Evolutionary conservation across 2,329 filamentous ascomycete genomes (phyloP).

Genomic region (Diaporthe ilicicola): DNA sequence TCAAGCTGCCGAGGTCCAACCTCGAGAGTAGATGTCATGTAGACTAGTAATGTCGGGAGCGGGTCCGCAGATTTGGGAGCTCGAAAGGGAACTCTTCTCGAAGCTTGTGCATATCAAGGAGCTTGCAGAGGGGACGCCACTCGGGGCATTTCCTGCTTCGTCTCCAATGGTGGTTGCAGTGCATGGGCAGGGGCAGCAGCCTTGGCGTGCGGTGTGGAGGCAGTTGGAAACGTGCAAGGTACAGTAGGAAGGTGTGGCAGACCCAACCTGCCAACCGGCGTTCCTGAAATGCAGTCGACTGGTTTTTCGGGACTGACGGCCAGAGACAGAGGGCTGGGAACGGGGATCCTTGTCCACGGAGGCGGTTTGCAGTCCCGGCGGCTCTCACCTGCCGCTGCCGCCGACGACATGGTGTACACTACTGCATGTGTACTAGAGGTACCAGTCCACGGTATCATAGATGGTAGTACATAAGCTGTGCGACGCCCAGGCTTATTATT

Average conservation of each 20-base stretch:
- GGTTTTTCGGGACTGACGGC: constrained; percentile 29
- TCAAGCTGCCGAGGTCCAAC: not conserved
- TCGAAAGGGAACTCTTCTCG: constrained; percentile 8
- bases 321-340: constrained; percentile 23
- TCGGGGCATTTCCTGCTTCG: not conserved
- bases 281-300: constrained; percentile 25
- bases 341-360: constrained; percentile 22
- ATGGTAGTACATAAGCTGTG: not conserved
- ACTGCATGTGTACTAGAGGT: no score
- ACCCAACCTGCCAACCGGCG: constrained; percentile 14
- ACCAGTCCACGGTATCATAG: not conserved
- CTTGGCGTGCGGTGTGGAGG: constrained; percentile 13
- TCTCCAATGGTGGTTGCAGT: constrained; percentile 9
- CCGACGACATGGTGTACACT: not conserved
- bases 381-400: constrained; percentile 18
- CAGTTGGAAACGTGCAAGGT: not conserved
- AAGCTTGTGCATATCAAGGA: not conserved
- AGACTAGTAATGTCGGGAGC: not conserved
- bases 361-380: constrained; percentile 18
- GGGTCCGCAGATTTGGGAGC: not conserved
- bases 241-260: not conserved
- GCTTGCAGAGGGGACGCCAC: not conserved
- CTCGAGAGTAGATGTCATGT: not conserved
- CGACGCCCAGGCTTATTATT: not conserved
- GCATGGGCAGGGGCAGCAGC: constrained; percentile 13